Base-by-base conservation (phyloP, 768 basidiomycete species). In the Phylloporus rhodoxanthus region DNA sequence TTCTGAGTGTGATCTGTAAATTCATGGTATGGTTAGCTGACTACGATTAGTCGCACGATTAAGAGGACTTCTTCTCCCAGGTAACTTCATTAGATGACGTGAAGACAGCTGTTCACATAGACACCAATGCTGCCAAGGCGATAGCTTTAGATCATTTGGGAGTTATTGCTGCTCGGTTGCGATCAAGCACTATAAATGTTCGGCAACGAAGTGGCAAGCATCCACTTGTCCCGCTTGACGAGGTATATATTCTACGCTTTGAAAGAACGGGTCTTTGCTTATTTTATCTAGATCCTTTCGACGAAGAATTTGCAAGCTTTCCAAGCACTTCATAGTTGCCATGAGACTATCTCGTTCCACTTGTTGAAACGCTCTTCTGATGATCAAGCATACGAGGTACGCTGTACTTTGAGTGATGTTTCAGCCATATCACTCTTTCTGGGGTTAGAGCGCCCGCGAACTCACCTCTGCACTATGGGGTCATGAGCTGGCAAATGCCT, bases 141-240 rank as follows among this genome's bases (percentile, higher is more conserved):
- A 84, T 96, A 54, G 90, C 93, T 0, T 73, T 98, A 30, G 96
- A 99, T 62, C 91, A 98, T 67, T 73, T 99, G 0, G 96, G 96
- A 9, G 76, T 85, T n/a, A 90, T 99, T 45, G 93, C 88, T 20
- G 87, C 92, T 4, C 80, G 82, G 36, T 76, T 98, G 36, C 78
- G 87, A 28, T 70, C 78, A 0, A 84, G 79, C 32, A 69, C 71
- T 44, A 66, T 84, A 39, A 74, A 60, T 56, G 65, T 62, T 43
- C 53, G 59, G 17, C 55, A 63, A 52, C 52, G 56, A n/a, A 34
- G 74, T 68, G 63, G 51, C 47, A 74, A 66, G 47, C 64, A 51
- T 47, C 63, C 8, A 54, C 40, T 87, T 53, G 74, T 75, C 50
- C 73, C 87, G 3, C 59, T 94, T 25, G 89, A 90, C 30, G 89